A percentile compares a stretch with the other conserved stretches of the same genome.
These are phyloP conservation scores for Exophiala viscosa DNA, from an alignment of 2,329 filamentous ascomycete species.

Conservation along the genomic window DNA sequence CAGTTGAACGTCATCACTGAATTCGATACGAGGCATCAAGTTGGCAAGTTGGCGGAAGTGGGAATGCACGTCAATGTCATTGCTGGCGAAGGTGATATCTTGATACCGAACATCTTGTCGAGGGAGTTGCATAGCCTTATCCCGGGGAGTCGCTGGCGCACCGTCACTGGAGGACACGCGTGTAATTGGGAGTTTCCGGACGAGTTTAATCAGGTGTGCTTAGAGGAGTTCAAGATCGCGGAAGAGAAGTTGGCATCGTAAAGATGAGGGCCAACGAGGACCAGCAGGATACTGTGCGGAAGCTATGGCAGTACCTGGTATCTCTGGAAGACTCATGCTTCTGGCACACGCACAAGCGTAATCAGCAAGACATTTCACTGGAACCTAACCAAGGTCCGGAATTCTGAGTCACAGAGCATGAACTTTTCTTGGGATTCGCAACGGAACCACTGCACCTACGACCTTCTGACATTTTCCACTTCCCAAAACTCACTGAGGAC, in stretches of 20 bases:
- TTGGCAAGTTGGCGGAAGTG: slow-evolving; percentile 1
- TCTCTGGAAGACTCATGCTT: no score
- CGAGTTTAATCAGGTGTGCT: slow-evolving; percentile 10
- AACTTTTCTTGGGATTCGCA: no score
- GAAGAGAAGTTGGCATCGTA: background rate
- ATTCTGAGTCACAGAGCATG: no score
- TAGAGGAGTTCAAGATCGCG: slow-evolving; percentile 3
- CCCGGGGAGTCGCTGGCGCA: slow-evolving; percentile 1
- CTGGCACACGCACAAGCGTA: no score
- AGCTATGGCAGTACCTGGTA: no score
- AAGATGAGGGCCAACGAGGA: background rate
- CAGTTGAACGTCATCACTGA: slow-evolving; percentile 16
- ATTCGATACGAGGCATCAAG: slow-evolving; percentile 7
- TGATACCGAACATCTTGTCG: slow-evolving; percentile 14
- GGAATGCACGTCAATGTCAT: slow-evolving; percentile 7
- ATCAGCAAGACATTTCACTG: no score
- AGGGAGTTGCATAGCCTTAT: slow-evolving; percentile 10
- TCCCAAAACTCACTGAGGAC: no score
- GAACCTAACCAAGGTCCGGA: no score
- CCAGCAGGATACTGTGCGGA: no score
- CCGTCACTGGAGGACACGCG: slow-evolving; percentile 10
- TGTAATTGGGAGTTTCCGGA: slow-evolving; percentile 16
- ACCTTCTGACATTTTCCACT: no score
- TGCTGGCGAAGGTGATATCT: slow-evolving; percentile 10
- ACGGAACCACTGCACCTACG: no score